Evolutionary conservation across 768 basidiomycete genomes (phyloP).

Genomic region (Asterophora lycoperdoides): DNA sequence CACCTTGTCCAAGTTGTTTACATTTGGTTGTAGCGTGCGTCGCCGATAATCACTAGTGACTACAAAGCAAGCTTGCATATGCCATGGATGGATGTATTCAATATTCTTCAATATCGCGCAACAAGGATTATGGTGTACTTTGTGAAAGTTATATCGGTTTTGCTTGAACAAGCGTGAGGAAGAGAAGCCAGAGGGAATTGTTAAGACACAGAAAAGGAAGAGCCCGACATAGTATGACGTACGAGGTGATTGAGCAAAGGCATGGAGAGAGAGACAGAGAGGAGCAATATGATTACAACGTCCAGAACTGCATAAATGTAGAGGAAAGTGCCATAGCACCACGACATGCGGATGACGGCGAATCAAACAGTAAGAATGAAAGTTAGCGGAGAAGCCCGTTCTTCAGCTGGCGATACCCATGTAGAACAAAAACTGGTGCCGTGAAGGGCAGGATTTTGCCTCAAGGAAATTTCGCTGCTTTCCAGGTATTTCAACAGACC

Average conservation of each 20-base stretch:
- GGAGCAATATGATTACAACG: constrained; percentile 38
- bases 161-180: constrained; percentile 11
- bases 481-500: constrained; percentile 7
- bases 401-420: constrained; percentile 9
- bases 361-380: constrained; percentile 3
- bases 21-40: not conserved
- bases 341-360: constrained; percentile 3
- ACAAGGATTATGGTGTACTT: constrained; percentile 18
- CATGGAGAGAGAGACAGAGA: constrained; percentile 7
- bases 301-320: constrained; percentile 20
- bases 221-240: constrained; percentile 17
- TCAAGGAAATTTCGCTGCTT: constrained; percentile 7
- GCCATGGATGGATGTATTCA: constrained; percentile 8
- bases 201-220: constrained; percentile 30
- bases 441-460: constrained; percentile 1
- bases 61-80: not conserved
- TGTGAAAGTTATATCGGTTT: constrained; percentile 11
- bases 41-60: not conserved
- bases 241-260: constrained; percentile 6
- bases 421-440: constrained; percentile 1
- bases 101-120: constrained; percentile 6
- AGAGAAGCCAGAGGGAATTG: constrained; percentile 17
- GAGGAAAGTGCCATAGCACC: constrained; percentile 9
- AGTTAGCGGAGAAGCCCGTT: constrained; percentile 10
- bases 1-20: not conserved